Evolutionary conservation across 768 basidiomycete species (phyloP), one percentile per base, ranked within the genome.

Genomic region (Lactifluus volemus): DNA sequence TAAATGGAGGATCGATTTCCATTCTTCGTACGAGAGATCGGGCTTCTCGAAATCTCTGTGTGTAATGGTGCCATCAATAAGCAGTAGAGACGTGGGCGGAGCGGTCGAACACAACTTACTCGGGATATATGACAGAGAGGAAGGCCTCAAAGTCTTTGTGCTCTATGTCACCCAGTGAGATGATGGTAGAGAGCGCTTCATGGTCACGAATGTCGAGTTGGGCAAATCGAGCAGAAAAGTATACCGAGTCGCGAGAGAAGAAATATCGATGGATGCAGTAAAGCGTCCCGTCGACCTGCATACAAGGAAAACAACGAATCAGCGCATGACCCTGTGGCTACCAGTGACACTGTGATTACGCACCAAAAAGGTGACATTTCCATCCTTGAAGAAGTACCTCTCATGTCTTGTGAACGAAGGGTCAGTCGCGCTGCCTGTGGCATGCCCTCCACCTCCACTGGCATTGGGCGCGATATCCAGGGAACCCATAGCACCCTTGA

Each of bases 331-430:
- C 9, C 30, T 10, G 36, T n/a, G 9, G 19, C 0, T n/a, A n/a
- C n/a, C n/a, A n/a, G n/a, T 45, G n/a, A 45, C 38, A 19, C 0
- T 38, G 11, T 38, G 11, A 14, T 4, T 5, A 45, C 57, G 2
- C 8, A 65, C 64, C 32, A 65, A 39, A 50, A 65, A 63, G 2
- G 57, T 59, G 17, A 65, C 36, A 10, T 63, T 65, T 11, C 64
- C 61, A 30, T 63, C 64, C 5, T 25, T 30, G 29, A 65, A 59
- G 47, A 53, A 65, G 34, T 63, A 65, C 36, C 39, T 50, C 17
- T 32, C 14, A 15, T 65, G 61, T 19, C 49, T 56, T 17, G 21
- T 15, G 32, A 63, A 61, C 12, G 53, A 19, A 25, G 19, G 34
- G 2, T 55, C 41, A 2, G 19, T 1, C 2, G 25, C 25, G 25